A percentile compares a stretch with the other conserved stretches of the same genome.
These are phyloP conservation scores for Lactarius trivialis DNA, from an alignment of 768 basidiomycete species.

Conservation along the genomic window DNA sequence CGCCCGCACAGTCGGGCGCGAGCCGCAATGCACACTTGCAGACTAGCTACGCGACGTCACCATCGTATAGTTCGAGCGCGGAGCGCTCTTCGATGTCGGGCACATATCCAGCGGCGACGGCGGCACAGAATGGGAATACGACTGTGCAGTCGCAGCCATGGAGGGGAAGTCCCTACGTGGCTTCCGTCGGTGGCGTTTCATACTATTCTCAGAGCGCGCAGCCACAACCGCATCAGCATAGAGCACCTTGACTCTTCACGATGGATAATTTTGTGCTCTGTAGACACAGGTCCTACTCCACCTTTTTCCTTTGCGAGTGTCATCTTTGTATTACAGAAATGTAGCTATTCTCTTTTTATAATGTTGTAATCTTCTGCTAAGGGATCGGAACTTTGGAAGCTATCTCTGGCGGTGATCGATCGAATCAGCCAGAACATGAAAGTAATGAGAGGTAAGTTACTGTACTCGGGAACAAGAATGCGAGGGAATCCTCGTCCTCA, in stretches of 20 bases:
- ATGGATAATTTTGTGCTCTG: background rate
- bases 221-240: conserved; percentile 14
- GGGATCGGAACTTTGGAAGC: background rate
- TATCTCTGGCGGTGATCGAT: too few species aligned
- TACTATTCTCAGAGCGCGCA: conserved; percentile 15
- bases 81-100: conserved; percentile 18
- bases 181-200: background rate
- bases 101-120: background rate
- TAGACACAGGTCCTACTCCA: background rate
- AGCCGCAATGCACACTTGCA: conserved; percentile 9
- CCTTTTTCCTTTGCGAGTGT: background rate
- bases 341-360: conserved; percentile 7
- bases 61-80: conserved; percentile 5
- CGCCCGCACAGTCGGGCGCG: background rate
- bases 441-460: background rate
- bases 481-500: background rate
- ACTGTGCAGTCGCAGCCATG: conserved; percentile 3
- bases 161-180: conserved; percentile 10
- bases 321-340: conserved; percentile 6
- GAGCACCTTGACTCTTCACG: conserved; percentile 12
- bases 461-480: background rate
- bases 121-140: conserved; percentile 7
- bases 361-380: conserved; percentile 5
- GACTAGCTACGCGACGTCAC: background rate
- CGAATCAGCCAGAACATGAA: background rate